These are phyloP conservation scores for Sporothrix humicola DNA, from an alignment of 2,329 filamentous ascomycete species.

Conservation along the genomic window DNA sequence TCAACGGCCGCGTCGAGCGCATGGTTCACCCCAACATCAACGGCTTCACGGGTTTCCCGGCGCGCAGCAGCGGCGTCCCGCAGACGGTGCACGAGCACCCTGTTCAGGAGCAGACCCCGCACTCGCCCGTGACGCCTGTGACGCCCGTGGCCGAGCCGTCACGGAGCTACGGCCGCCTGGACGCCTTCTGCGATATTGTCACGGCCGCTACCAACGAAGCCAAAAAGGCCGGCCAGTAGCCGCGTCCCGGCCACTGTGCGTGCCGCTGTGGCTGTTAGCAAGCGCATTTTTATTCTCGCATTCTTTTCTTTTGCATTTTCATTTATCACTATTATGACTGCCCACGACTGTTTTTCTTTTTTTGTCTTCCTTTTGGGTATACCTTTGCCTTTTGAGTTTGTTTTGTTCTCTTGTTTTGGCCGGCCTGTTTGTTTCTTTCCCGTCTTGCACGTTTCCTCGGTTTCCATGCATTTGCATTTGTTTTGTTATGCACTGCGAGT, in stretches of 20 bases:
- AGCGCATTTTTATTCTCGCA: too few species aligned
- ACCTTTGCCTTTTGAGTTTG: constrained; percentile 2
- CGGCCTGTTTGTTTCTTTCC: too few species aligned
- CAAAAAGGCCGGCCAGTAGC: constrained; percentile 23
- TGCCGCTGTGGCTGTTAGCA: too few species aligned
- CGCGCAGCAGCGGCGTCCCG: constrained; percentile 33
- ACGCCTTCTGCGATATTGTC: constrained; percentile 35
- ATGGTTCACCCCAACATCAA: constrained; percentile 62
- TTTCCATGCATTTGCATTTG: too few species aligned
- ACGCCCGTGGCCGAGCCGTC: background rate
- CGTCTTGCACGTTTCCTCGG: too few species aligned
- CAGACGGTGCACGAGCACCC: constrained; percentile 37
- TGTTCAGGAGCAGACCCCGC: background rate
- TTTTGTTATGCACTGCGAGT: background rate
- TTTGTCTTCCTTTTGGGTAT: constrained; percentile 33
- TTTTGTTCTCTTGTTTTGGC: constrained; percentile 1
- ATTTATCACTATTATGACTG: constrained; percentile 27
- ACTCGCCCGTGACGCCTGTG: background rate
- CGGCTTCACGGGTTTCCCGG: constrained; percentile 38
- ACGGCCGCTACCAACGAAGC: constrained; percentile 38
- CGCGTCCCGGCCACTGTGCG: constrained; percentile 15
- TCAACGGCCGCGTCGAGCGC: constrained; percentile 54
- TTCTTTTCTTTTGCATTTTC: too few species aligned
- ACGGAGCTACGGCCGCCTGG: constrained; percentile 31
- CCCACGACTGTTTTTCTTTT: constrained; percentile 15